A percentile compares a stretch with the other conserved stretches of the same genome.
phyloP scores from a whole-genome alignment of 306 rosid species.

The Cicer judaicum region DNA sequence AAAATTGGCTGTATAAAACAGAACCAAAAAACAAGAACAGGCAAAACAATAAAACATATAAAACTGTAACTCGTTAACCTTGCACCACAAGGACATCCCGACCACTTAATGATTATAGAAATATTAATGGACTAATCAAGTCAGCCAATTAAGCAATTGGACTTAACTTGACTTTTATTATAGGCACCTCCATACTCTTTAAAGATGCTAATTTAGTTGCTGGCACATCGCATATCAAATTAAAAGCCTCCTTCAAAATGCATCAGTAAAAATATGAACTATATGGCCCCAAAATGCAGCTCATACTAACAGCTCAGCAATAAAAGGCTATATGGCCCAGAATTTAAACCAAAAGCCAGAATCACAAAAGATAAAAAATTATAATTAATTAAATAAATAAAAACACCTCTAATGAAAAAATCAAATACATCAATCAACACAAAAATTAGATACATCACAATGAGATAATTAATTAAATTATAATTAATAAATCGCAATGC shows the following conservation, averaged over 20 bases:
- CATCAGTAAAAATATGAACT: constrained; percentile 29
- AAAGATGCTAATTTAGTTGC: constrained; percentile 41
- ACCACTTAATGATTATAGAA: constrained; percentile 45
- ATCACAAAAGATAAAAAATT: constrained; percentile 24
- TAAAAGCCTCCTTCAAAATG: constrained; percentile 37
- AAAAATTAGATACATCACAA: no score
- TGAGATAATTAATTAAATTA: no score
- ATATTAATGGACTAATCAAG: constrained; percentile 45
- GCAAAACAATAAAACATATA: constrained; percentile 1
- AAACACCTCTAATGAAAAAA: no score
- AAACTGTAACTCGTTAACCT: constrained; percentile 47
- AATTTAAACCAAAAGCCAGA: constrained; percentile 30
- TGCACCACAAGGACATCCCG: constrained; percentile 50
- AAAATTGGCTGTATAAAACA: constrained; percentile 33
- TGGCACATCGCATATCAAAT: constrained; percentile 35
- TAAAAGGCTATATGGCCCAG: constrained; percentile 12
- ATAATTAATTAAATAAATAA: no score
- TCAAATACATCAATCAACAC: no score
- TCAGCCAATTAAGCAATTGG: constrained; percentile 42
- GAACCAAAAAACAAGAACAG: constrained; percentile 22
- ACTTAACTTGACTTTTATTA: constrained; percentile 51
- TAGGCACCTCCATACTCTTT: constrained; percentile 43
- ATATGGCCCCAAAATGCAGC: constrained; percentile 35
- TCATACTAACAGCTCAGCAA: constrained; percentile 36
- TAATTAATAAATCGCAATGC: no score